A percentile compares a stretch with the other conserved stretches of the same genome.
Evolutionary conservation across 2,329 filamentous ascomycete genomes (phyloP).

Genomic region (Neophaeococcomyces mojaviensis): DNA sequence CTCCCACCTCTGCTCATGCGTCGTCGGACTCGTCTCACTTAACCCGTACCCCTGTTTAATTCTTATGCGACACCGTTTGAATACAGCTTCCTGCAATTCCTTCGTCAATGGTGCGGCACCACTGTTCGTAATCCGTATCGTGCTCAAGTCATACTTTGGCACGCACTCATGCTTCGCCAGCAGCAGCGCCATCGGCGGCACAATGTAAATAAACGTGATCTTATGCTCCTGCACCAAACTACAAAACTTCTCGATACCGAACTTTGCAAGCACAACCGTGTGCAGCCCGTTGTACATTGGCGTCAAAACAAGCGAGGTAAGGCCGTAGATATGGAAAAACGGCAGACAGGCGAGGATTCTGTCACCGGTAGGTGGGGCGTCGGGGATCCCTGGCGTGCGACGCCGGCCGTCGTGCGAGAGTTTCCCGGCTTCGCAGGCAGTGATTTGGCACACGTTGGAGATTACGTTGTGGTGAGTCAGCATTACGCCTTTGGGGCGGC

Average conservation of each 20-base stretch:
- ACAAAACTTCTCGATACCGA: constrained; percentile 75
- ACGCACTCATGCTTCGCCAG: constrained; percentile 74
- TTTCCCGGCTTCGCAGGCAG: constrained; percentile 47
- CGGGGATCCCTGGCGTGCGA: constrained; percentile 15
- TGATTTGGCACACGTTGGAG: constrained; percentile 58
- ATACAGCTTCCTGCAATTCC: constrained; percentile 71
- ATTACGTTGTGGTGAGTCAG: constrained; percentile 77
- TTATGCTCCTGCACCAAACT: constrained; percentile 64
- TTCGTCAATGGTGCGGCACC: constrained; percentile 77
- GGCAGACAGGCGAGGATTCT: constrained; percentile 71
- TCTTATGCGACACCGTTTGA: constrained; percentile 64
- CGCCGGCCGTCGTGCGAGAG: constrained; percentile 51
- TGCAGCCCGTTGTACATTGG: constrained; percentile 58
- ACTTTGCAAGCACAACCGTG: constrained; percentile 66
- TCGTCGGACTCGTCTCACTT: constrained; percentile 75
- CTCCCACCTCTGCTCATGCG: constrained; percentile 64
- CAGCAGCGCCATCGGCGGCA: constrained; percentile 74
- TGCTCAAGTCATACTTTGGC: constrained; percentile 70
- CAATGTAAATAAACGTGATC: constrained; percentile 73
- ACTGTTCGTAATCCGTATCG: constrained; percentile 74
- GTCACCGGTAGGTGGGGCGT: constrained; percentile 52
- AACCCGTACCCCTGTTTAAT: constrained; percentile 89
- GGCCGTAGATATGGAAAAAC: constrained; percentile 86
- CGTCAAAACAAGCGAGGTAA: constrained; percentile 66
- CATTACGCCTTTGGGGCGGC: constrained; percentile 85